Evolutionary conservation across 345 rosid species (phyloP), one percentile per base, ranked within the genome.

Genomic region (Populus tremula): DNA sequence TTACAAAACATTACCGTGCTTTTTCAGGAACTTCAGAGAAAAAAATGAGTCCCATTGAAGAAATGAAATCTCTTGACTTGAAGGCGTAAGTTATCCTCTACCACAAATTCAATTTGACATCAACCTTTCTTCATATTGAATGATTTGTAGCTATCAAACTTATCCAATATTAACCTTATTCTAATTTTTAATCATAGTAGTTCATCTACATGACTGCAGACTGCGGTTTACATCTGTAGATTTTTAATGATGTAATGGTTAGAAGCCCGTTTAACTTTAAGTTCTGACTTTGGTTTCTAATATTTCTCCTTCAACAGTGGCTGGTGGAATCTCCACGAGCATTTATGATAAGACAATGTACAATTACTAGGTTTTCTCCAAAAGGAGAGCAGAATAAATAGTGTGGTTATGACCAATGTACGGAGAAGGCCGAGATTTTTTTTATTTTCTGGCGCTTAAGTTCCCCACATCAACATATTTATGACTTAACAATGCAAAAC

Each of bases 41-140:
- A 85, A 89, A 83, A 70, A 43, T 75, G 70, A 85, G 72, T 67
- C 77, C 91, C n/a, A 49, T 87, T 56, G 95, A 89, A 38, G 91
- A 90, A 12, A 85, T 90, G 84, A 91, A 87, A 79, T 86, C 91
- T 78, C 82, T 90, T 10, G 99, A 91, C 82, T 69, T 90, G 87
- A 93, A 91, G 85, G 77, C 92, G 98, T 94, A 85, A 86, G 93
- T 78, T 36, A 39, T 61, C 45, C 31, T 66, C 54, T 49, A 38
- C 17, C 29, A 50, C 54, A 8, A 18, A 70, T 49, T 76, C 16
- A 45, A 21, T 36, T 59, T 67, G 33, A 54, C 21, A 21, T 56
- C 12, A 67, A 31, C 61, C 61, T 41, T 38, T 63, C 29, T 56
- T n/a, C 27, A 11, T 59, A 59, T n/a, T 11, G 25, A 59, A 59